These are phyloP conservation scores for Chaetomium fimeti DNA, from an alignment of 495 filamentous ascomycete genomes.

Conservation along the genomic window DNA sequence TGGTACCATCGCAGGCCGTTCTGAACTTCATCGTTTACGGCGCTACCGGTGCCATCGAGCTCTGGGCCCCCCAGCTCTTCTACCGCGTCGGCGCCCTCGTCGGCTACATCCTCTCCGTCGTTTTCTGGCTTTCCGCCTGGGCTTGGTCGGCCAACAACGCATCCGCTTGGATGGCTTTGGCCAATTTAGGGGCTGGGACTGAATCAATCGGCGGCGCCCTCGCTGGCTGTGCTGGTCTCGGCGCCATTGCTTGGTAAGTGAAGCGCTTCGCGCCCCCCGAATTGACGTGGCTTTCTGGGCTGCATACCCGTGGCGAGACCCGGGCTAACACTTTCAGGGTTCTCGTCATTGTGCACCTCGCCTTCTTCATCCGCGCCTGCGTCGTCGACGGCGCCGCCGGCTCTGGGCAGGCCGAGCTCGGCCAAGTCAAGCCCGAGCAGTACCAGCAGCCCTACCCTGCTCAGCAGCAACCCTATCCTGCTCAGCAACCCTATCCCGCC, in stretches of 20 bases:
- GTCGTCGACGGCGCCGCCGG: constrained; percentile 21
- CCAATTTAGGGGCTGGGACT: not conserved
- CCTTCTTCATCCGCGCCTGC: constrained; percentile 39
- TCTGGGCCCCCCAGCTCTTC: constrained; percentile 34
- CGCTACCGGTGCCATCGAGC: constrained; percentile 31
- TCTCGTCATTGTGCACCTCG: constrained; percentile 38
- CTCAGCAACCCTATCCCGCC: constrained; percentile 20
- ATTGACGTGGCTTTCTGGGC: not conserved
- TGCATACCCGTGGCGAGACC: not conserved
- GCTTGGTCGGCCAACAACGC: constrained; percentile 41
- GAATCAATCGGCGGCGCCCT: constrained; percentile 25
- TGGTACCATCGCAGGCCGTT: constrained; percentile 31
- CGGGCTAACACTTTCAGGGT: constrained; percentile 27
- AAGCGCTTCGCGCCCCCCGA: constrained; percentile 5
- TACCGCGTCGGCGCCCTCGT: constrained; percentile 37
- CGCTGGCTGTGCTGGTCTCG: constrained; percentile 42
- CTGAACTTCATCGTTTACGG: constrained; percentile 41
- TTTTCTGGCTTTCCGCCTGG: constrained; percentile 48
- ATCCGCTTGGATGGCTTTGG: constrained; percentile 23
- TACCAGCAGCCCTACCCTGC: constrained; percentile 23
- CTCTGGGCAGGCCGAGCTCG: constrained; percentile 34
- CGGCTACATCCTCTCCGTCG: constrained; percentile 34
- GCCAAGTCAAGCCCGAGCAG: constrained; percentile 33
- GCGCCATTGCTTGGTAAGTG: constrained; percentile 40
- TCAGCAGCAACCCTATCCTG: constrained; percentile 27